A percentile compares a stretch with the other conserved stretches of the same genome.
Evolutionary conservation across 2,329 filamentous ascomycete species (phyloP).

Genomic region (Colletotrichum theobromicola): DNA sequence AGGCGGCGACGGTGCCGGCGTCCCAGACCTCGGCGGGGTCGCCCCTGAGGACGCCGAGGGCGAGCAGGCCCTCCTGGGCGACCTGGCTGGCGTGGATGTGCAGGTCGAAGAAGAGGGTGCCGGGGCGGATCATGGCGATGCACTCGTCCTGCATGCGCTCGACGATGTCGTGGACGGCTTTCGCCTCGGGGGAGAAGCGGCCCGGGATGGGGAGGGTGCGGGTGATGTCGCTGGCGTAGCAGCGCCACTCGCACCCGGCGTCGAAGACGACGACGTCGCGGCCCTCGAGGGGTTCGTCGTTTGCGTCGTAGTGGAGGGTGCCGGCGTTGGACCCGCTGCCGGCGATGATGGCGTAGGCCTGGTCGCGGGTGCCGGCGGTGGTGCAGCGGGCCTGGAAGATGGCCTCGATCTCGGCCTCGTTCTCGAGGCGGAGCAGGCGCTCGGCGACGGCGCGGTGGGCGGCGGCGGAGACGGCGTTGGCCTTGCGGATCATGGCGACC

Average conservation of each 20-base stretch:
- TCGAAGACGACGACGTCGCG: conserved; percentile 83
- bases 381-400: conserved; percentile 77
- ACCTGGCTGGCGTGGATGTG: conserved; percentile 76
- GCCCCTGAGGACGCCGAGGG: conserved; percentile 74
- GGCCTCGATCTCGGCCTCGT: conserved; percentile 85
- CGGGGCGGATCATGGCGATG: conserved; percentile 71
- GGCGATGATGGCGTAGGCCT: conserved; percentile 90
- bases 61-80: conserved; percentile 72
- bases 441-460: conserved; percentile 79
- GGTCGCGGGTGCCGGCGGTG: conserved; percentile 72
- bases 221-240: conserved; percentile 91
- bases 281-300: conserved; percentile 73
- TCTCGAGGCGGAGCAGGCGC: conserved; percentile 65
- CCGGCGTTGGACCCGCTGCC: conserved; percentile 83
- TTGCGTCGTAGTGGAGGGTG: conserved; percentile 85
- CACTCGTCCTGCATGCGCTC: conserved; percentile 81
- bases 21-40: conserved; percentile 59
- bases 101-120: conserved; percentile 72
- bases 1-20: conserved; percentile 61
- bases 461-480: conserved; percentile 78
- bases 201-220: conserved; percentile 83
- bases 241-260: conserved; percentile 83
- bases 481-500: conserved; percentile 78
- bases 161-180: conserved; percentile 78
- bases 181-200: conserved; percentile 69